A percentile compares a stretch with the other conserved stretches of the same genome.
Evolutionary conservation across 208 protist species (phyloP).

Genomic region (Leishmania mexicana): DNA sequence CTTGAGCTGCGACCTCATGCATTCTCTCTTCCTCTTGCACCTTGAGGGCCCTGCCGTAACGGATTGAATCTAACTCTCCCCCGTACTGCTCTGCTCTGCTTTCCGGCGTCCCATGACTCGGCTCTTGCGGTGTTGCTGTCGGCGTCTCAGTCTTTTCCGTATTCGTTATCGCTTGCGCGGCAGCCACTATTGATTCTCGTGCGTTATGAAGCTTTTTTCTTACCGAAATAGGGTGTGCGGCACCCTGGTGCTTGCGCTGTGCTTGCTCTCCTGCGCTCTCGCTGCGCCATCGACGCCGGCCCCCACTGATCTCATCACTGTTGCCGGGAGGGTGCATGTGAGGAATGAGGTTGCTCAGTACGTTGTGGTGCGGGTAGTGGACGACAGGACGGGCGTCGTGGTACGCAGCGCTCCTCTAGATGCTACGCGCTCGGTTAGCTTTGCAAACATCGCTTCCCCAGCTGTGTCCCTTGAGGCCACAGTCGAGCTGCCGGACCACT

Average conservation of each 20-base stretch:
- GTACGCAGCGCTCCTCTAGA: constrained; percentile 59
- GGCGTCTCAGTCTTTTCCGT: neutral
- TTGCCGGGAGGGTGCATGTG: constrained; percentile 66
- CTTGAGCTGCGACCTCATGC: neutral
- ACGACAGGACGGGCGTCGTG: constrained; percentile 52
- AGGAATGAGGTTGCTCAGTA: constrained; percentile 41
- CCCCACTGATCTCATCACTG: constrained; percentile 9
- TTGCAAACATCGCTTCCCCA: constrained; percentile 47
- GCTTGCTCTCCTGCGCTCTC: constrained; percentile 14
- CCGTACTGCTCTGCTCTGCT: neutral
- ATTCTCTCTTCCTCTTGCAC: neutral
- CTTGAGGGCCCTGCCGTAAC: neutral
- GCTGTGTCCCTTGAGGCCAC: constrained; percentile 49
- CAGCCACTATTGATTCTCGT: neutral
- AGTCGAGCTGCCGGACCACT: constrained; percentile 46
- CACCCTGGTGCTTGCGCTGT: constrained; percentile 12
- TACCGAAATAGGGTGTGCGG: neutral
- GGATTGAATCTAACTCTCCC: neutral
- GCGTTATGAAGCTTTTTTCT: neutral
- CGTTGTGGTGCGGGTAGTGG: constrained; percentile 63
- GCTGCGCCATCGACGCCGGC: neutral
- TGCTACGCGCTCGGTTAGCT: constrained; percentile 66
- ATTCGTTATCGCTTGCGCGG: neutral
- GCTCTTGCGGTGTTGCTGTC: neutral
- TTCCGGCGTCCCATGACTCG: neutral